These are phyloP conservation scores for Cryptosporidium andersoni DNA, from an alignment of 169 alveolate species.

Conservation along the genomic window DNA sequence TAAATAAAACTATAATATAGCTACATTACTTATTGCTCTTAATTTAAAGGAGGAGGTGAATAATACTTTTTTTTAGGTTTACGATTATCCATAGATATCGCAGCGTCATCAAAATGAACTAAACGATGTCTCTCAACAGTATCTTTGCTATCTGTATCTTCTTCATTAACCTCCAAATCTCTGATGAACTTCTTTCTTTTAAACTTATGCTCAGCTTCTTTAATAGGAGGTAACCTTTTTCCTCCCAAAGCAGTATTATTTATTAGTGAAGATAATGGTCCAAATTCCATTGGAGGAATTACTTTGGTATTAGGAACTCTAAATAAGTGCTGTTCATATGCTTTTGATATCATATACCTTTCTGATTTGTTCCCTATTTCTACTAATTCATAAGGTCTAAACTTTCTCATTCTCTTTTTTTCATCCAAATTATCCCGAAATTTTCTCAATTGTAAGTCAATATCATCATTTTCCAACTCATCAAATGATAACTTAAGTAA, in stretches of 20 bases:
- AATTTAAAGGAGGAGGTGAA: too few species aligned
- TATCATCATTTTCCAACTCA: neutral
- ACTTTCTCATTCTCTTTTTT: neutral
- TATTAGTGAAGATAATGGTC: conserved; percentile 9
- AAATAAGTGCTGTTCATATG: conserved; percentile 21
- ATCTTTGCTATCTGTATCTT: neutral
- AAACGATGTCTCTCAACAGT: too few species aligned
- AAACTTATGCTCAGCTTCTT: neutral
- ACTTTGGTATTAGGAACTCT: neutral
- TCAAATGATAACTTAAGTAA: neutral
- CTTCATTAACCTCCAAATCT: neutral
- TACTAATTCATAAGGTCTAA: neutral
- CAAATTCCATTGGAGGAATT: neutral
- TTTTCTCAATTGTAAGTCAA: neutral
- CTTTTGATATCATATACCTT: conserved; percentile 8
- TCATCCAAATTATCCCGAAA: conserved; percentile 1
- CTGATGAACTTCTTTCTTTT: neutral
- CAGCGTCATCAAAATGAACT: too few species aligned
- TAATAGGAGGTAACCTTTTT: neutral
- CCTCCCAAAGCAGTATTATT: neutral
- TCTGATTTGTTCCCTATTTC: neutral
- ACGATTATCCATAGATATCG: too few species aligned
- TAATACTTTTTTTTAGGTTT: too few species aligned
- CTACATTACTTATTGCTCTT: too few species aligned
- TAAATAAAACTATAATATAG: too few species aligned